Conservation (phyloP, 768 basidiomycete genomes). For the Boletus rex-veris region DNA sequence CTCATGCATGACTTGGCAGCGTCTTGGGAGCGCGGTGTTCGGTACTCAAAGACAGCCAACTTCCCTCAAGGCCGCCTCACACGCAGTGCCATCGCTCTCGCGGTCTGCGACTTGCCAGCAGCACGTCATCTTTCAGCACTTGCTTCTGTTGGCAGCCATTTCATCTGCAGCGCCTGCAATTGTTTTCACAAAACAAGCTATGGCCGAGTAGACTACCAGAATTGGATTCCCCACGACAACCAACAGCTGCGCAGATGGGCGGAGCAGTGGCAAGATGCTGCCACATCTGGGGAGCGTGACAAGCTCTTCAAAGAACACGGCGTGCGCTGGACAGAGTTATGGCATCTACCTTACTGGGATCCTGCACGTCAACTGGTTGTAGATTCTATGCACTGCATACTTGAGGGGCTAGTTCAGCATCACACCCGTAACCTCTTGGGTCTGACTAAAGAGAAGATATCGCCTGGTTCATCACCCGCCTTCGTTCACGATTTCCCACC, state of each 20-base stretch:
- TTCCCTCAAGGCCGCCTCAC: no score
- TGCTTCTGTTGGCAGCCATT: no score
- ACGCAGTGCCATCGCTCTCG: no score
- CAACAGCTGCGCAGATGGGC: constrained; percentile 3
- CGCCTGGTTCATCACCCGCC: neutral
- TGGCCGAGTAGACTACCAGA: no score
- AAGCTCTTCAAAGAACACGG: constrained; percentile 13
- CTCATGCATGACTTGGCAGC: no score
- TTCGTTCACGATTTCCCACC: neutral
- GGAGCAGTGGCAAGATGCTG: constrained; percentile 14
- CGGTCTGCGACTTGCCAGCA: no score
- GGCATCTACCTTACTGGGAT: constrained; percentile 9
- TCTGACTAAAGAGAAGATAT: neutral
- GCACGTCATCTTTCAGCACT: no score
- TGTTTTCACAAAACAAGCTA: no score
- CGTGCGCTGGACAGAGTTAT: constrained; percentile 19
- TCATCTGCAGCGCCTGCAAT: no score
- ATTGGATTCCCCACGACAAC: neutral
- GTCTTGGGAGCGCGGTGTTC: no score
- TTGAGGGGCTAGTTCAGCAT: constrained; percentile 8
- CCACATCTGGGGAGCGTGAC: neutral
- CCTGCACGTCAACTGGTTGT: constrained; percentile 9
- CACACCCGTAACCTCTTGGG: constrained; percentile 2
- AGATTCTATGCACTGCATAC: constrained; percentile 28
- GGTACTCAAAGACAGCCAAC: no score